Evolutionary conservation across 352 stramenopile genomes (phyloP).

Genomic region (Phytopythium delawarense): DNA sequence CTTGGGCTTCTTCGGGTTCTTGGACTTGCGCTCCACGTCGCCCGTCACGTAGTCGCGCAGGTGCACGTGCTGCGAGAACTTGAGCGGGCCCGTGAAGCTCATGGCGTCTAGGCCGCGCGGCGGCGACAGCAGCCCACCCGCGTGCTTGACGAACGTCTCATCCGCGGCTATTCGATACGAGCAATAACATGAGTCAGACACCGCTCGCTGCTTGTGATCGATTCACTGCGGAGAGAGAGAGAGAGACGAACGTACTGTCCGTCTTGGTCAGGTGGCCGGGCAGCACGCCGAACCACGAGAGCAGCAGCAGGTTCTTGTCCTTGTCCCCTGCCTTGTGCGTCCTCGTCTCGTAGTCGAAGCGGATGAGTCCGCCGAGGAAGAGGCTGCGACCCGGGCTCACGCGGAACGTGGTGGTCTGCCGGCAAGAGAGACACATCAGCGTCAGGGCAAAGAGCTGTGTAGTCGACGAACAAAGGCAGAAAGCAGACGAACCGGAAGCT

Average conservation of each 20-base stretch:
- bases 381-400: conserved; percentile 64
- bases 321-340: conserved; percentile 26
- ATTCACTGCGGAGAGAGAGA: neutral
- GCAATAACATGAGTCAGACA: neutral
- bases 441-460: neutral
- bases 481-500: conserved; percentile 39
- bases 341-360: conserved; percentile 67
- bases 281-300: conserved; percentile 83
- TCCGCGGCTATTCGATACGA: conserved; percentile 35
- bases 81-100: conserved; percentile 66
- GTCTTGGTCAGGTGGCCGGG: conserved; percentile 81
- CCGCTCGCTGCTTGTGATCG: neutral
- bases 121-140: conserved; percentile 68
- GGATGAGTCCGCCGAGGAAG: conserved; percentile 69
- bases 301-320: conserved; percentile 56
- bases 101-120: conserved; percentile 72
- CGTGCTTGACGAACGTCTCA: conserved; percentile 79
- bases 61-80: conserved; percentile 47
- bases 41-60: conserved; percentile 68
- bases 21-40: conserved; percentile 61
- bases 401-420: conserved; percentile 64
- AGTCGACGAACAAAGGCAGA: neutral
- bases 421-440: conserved; percentile 1
- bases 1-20: conserved; percentile 72
- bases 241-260: conserved; percentile 43